phyloP scores from a whole-genome alignment of 208 protist genomes.

The Strigomonas culicis region DNA sequence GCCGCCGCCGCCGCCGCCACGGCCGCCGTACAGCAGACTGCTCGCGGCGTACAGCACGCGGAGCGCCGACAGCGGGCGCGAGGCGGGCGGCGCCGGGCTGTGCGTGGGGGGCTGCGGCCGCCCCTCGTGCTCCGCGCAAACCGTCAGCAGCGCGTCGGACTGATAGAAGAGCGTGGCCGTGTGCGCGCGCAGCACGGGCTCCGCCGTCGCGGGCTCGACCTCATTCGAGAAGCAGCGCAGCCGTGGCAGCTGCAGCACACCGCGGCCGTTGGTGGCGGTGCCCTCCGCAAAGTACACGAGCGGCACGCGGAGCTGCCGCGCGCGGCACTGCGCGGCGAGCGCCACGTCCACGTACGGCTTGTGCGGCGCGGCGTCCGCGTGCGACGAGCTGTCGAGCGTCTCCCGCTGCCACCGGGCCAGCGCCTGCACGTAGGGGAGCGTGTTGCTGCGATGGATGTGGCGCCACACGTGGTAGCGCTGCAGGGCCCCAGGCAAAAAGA shows the following conservation, averaged over 20 bases:
- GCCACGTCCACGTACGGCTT: conserved; percentile 17
- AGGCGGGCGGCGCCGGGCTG: no score
- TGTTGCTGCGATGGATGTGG: conserved; percentile 43
- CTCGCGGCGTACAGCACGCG: conserved; percentile 36
- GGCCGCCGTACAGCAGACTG: conserved; percentile 51
- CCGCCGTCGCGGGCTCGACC: not conserved
- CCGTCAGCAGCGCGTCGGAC: conserved; percentile 54
- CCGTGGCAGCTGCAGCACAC: conserved; percentile 35
- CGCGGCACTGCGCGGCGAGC: conserved; percentile 29
- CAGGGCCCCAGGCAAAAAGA: conserved; percentile 50
- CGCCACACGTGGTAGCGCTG: conserved; percentile 70
- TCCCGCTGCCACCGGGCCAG: conserved; percentile 15
- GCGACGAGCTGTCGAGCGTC: no score
- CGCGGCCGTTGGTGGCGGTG: conserved; percentile 72
- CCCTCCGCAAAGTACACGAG: conserved; percentile 67
- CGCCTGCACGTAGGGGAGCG: conserved; percentile 21
- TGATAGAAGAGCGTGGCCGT: conserved; percentile 48
- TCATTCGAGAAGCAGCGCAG: conserved; percentile 13
- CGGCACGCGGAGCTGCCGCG: conserved; percentile 29
- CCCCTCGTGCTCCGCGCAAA: conserved; percentile 22
- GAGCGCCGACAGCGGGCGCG: conserved; percentile 24
- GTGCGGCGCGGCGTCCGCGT: no score
- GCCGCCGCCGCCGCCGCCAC: not conserved
- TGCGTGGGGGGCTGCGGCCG: no score
- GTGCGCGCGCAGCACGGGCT: conserved; percentile 23